These are phyloP conservation scores for Musa acuminata DNA, from an alignment of 176 grass and related monocot genomes.

Conservation along the genomic window DNA sequence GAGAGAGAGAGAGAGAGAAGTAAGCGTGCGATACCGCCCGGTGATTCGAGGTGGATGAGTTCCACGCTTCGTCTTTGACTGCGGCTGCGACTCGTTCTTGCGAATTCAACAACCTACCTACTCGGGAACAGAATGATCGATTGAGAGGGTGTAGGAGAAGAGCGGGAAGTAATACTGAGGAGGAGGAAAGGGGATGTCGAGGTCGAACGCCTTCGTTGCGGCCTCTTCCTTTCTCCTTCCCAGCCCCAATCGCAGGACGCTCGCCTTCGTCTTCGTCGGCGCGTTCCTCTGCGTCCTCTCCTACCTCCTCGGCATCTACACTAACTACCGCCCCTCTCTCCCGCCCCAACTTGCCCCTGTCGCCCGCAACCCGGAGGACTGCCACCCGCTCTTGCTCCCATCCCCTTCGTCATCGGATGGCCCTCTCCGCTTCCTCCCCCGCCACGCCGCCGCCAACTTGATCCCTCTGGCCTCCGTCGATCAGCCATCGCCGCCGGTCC, in stretches of 20 bases:
- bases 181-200: not conserved
- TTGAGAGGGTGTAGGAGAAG: no score
- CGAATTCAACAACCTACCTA: no score
- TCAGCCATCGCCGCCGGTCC: conserved; percentile 15
- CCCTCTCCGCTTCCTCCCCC: conserved; percentile 31
- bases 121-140: no score
- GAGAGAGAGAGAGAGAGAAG: no score
- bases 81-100: no score
- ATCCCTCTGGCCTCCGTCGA: conserved; percentile 2
- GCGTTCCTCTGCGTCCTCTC: conserved; percentile 28
- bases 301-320: conserved; percentile 39
- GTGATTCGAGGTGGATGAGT: no score
- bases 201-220: not conserved
- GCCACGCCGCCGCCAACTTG: conserved; percentile 25
- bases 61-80: no score
- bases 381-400: conserved; percentile 21
- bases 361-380: conserved; percentile 8
- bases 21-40: no score
- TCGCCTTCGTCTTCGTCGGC: conserved; percentile 24
- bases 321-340: conserved; percentile 20
- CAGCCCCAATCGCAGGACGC: conserved; percentile 20
- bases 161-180: not conserved
- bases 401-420: conserved; percentile 29
- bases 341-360: conserved; percentile 27
- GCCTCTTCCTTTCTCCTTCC: conserved; percentile 4